Conservation (phyloP, 2,329 filamentous ascomycete genomes). For the Hypoxylon sp. region DNA sequence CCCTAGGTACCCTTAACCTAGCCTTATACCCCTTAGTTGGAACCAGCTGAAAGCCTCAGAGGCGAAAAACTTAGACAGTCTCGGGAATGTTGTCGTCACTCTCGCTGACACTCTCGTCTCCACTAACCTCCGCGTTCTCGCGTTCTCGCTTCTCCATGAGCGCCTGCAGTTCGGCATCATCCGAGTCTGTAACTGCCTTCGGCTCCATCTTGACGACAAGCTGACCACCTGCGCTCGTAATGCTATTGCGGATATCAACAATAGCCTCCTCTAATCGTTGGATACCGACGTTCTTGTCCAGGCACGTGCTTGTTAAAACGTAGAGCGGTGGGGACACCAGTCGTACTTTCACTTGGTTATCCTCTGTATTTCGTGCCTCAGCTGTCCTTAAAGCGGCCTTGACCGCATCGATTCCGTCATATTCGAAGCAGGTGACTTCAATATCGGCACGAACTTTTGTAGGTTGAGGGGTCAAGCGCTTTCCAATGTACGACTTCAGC, state of each 20-base stretch:
- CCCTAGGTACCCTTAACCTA: slow-evolving; percentile 42
- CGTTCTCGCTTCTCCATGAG: slow-evolving; percentile 99
- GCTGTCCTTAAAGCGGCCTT: slow-evolving; percentile 92
- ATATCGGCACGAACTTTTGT: slow-evolving; percentile 99
- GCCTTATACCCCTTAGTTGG: slow-evolving; percentile 32
- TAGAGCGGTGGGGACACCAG: slow-evolving; percentile 98
- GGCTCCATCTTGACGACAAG: slow-evolving; percentile 97
- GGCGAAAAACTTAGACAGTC: slow-evolving; percentile 56
- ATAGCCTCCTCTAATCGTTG: slow-evolving; percentile 89
- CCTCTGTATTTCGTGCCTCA: slow-evolving; percentile 90
- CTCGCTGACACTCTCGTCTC: slow-evolving; percentile 95
- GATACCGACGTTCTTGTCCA: slow-evolving; percentile 93
- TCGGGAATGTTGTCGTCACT: slow-evolving; percentile 87
- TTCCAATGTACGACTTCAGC: slow-evolving; percentile 94
- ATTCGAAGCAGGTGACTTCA: slow-evolving; percentile 94
- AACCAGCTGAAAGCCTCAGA: slow-evolving; percentile 32
- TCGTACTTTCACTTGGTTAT: slow-evolving; percentile 97
- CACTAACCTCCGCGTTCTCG: slow-evolving; percentile 97
- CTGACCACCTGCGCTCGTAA: slow-evolving; percentile 81
- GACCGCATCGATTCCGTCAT: slow-evolving; percentile 98
- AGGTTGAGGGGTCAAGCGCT: slow-evolving; percentile 96
- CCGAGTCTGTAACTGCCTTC: slow-evolving; percentile 98
- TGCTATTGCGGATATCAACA: slow-evolving; percentile 84
- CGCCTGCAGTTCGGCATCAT: slow-evolving; percentile 95
- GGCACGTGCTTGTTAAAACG: slow-evolving; percentile 92